Evolutionary conservation across 1,139 yeast genomes (phyloP), one percentile per base, ranked within the genome.

Genomic region (Candida pseudoviswanathii): DNA sequence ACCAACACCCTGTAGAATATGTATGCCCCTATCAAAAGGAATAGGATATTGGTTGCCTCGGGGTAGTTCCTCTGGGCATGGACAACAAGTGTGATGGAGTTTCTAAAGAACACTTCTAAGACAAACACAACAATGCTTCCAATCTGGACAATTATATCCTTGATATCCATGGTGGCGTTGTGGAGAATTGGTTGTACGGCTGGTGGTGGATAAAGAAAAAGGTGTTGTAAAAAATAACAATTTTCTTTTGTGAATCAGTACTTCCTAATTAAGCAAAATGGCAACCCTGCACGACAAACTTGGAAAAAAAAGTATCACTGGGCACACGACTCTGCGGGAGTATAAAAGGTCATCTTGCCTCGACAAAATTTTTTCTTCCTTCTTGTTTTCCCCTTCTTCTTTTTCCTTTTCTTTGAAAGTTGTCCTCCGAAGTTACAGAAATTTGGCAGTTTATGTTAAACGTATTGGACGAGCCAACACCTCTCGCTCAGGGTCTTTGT

Each of bases 361-460:
- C 7, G 39, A 34, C 37, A 47, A 32, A 26, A 45, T 47, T 50
- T 34, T 41, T 48, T 46, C 41, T 44, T 39, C 16, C 29, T 22
- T 40, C 29, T 44, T 46, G 41, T 46, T 48, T 50, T 22, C 11
- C 26, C 41, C 43, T 49, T 47, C 49, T 50, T 48, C 54, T 52
- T 56, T 58, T 50, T 53, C 16, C 56, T 10, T 60, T 58, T 59
- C 60, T 55, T 62, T 59, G 74, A 70, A 71, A 71, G 75, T 71
- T 71, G 73, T 47, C 67, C 70, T 62, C 75, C 75, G 67, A 61
- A 59, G 57, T 58, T 53, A 41, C 36, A 54, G 70, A 66, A 66
- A 66, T 66, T 65, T 66, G 71, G 67, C 71, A 63, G 60, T 51
- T 57, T 51, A 54, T 58, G 56, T 42, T 42, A 33, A 33, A 60